Base-by-base conservation (phyloP, 139 green algal species). In the Micromonas pusilla region DNA sequence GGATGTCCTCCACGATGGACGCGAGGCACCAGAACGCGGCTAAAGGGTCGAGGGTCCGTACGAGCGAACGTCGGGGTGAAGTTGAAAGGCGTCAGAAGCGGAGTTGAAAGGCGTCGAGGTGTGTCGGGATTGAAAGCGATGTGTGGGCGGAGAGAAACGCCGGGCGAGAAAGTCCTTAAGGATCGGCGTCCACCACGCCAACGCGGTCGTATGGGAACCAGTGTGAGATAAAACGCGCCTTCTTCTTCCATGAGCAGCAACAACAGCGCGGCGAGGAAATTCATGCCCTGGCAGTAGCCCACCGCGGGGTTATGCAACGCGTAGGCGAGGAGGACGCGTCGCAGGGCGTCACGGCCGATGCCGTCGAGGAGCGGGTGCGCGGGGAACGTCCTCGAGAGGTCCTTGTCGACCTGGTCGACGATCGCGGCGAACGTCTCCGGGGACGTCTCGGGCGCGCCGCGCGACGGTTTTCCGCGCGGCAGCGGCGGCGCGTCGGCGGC, bases 241-340 rank as follows among this genome's bases (percentile, higher is more conserved):
- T n/a, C n/a, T n/a, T n/a, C n/a, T n/a, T 28, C 31, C 84, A 94
- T 88, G 73, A 91, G 88, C 66, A 94, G 77, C 67, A 91, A 77
- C 80, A 97, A 83, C 32, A 77, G 77, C 3, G 87, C 91, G 1
- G 85, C 91, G 25, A 96, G 63, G 71, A 95, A 94, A 77, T 93
- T 94, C 79, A 96, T 89, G 65, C 91, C 90, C 83, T 96, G 91
- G 81, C 89, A 94, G 83, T 96, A 96, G 19, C 91, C 91, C 33
- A 95, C 88, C 30, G 71, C 32, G 1, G 86, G 79, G 78, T 93
- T 91, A 80, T 88, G 83, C 16, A 86, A 76, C 5, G 88, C 79
- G 81, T 92, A 97, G 25, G 90, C 90, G 1, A 80, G 79, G 65
- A 97, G 80, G 28, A 97, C 85, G 3, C 37, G 65, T 26, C 25